Evolutionary conservation across 495 filamentous ascomycete genomes (phyloP).

Genomic region (Parmelia sp.): DNA sequence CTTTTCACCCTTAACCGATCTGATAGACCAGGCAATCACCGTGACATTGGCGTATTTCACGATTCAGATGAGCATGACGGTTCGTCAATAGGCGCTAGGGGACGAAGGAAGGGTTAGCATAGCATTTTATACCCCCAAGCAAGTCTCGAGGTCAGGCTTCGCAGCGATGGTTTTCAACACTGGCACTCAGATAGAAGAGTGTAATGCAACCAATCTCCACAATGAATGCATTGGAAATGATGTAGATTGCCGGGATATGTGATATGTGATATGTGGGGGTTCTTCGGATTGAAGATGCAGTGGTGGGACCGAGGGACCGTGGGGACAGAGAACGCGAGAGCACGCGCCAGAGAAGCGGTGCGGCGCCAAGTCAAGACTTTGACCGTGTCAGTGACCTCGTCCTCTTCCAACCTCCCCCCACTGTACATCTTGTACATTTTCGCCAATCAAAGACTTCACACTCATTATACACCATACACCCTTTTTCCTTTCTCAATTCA

Average conservation of each 20-base stretch:
- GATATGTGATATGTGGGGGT: too few relatives aligned
- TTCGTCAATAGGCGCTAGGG: not conserved
- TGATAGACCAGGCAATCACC: not conserved
- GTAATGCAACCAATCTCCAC: not conserved
- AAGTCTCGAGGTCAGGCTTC: constrained; percentile 10
- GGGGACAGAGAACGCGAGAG: constrained; percentile 13
- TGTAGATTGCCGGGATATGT: constrained; percentile 13
- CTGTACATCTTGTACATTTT: not conserved
- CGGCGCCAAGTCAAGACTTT: constrained; percentile 19
- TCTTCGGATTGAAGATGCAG: not conserved
- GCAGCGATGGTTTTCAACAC: constrained; percentile 5
- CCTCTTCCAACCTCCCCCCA: not conserved
- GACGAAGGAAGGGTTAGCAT: constrained; percentile 5
- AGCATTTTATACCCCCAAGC: constrained; percentile 14
- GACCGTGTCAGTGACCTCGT: constrained; percentile 25
- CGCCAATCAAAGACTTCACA: not conserved
- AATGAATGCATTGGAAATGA: constrained; percentile 11
- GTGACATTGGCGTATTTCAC: not conserved
- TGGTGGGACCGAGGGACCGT: too few relatives aligned
- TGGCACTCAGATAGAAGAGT: not conserved
- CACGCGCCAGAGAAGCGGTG: constrained; percentile 11
- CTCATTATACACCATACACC: not conserved
- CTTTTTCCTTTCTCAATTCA: constrained; percentile 13
- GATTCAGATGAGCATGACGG: not conserved
- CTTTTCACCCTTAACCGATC: not conserved